Percentiles rank a stretch among this genome's conserved stretches.
Conservation (phyloP, 2,329 filamentous ascomycete species). For the Grosmannia serpens region DNA sequence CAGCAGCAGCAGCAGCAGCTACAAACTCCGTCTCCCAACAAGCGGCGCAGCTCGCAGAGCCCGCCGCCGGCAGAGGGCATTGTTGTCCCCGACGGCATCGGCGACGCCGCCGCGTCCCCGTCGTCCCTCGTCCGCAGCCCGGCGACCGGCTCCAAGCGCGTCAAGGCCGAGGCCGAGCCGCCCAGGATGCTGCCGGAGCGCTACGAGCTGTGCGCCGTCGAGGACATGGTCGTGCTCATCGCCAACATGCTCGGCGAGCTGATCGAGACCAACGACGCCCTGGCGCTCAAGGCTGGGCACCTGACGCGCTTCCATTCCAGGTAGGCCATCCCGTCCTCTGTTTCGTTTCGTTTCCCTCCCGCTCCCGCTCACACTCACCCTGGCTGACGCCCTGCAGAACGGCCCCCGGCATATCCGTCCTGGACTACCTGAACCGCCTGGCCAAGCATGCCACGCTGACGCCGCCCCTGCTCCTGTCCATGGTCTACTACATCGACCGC, state of each 20-base stretch:
- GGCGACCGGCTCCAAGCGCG: slow-evolving; percentile 35
- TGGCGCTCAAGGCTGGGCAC: slow-evolving; percentile 73
- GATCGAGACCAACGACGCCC: slow-evolving; percentile 81
- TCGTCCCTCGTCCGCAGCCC: slow-evolving; percentile 9
- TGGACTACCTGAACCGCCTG: slow-evolving; percentile 84
- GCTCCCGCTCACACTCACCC: not conserved
- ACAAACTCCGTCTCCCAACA: slow-evolving; percentile 17
- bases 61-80: slow-evolving; percentile 14
- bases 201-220: slow-evolving; percentile 73
- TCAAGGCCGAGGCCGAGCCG: slow-evolving; percentile 35
- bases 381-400: slow-evolving; percentile 26
- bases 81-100: slow-evolving; percentile 6
- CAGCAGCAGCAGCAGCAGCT: not conserved
- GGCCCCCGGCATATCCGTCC: slow-evolving; percentile 82
- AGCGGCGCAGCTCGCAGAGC: slow-evolving; percentile 33
- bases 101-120: slow-evolving; percentile 11
- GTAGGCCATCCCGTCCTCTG: slow-evolving; percentile 31
- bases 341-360: not conserved
- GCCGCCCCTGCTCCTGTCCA: slow-evolving; percentile 87
- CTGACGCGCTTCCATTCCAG: slow-evolving; percentile 93
- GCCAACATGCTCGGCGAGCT: slow-evolving; percentile 93
- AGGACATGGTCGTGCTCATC: slow-evolving; percentile 83
- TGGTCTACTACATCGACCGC: slow-evolving; percentile 98
- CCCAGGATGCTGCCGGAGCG: slow-evolving; percentile 53
- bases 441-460: slow-evolving; percentile 90